phyloP scores from a whole-genome alignment of 352 stramenopile species.

The Phytophthora sp. region DNA sequence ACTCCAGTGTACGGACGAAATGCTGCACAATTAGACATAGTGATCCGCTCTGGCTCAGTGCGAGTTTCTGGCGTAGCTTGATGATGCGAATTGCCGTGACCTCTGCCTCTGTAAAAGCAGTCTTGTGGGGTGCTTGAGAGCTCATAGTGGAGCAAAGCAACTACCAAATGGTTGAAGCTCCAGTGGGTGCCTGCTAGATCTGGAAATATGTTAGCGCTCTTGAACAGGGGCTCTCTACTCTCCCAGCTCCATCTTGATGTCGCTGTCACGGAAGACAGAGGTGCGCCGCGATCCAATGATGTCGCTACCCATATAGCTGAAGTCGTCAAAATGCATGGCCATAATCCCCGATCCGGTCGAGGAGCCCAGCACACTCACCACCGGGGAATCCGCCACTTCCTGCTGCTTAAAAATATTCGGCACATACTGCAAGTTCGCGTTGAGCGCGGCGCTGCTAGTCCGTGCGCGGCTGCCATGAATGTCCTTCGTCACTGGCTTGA shows the following conservation, averaged over 20 bases:
- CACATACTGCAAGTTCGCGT: conserved; percentile 78
- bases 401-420: conserved; percentile 84
- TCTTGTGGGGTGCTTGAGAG: background rate
- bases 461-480: conserved; percentile 36
- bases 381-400: conserved; percentile 82
- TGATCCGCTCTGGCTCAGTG: conserved; percentile 11
- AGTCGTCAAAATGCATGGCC: conserved; percentile 89
- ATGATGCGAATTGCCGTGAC: conserved; percentile 9
- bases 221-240: conserved; percentile 37
- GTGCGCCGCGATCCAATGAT: conserved; percentile 85
- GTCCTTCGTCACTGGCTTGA: conserved; percentile 60
- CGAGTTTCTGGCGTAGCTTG: conserved; percentile 14
- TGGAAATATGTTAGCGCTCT: conserved; percentile 4
- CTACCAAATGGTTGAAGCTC: conserved; percentile 29
- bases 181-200: no score
- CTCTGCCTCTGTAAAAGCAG: conserved; percentile 2
- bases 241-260: conserved; percentile 86
- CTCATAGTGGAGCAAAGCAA: conserved; percentile 25
- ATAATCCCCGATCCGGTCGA: conserved; percentile 58
- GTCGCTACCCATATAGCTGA: conserved; percentile 89
- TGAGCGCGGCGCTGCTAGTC: conserved; percentile 57
- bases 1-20: conserved; percentile 8
- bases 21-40: conserved; percentile 25
- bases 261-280: conserved; percentile 83
- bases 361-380: conserved; percentile 53